Percentiles rank a stretch among this genome's conserved stretches.
Evolutionary conservation across 2,329 filamentous ascomycete genomes (phyloP).

Genomic region (Fusarium solani-melongenae): DNA sequence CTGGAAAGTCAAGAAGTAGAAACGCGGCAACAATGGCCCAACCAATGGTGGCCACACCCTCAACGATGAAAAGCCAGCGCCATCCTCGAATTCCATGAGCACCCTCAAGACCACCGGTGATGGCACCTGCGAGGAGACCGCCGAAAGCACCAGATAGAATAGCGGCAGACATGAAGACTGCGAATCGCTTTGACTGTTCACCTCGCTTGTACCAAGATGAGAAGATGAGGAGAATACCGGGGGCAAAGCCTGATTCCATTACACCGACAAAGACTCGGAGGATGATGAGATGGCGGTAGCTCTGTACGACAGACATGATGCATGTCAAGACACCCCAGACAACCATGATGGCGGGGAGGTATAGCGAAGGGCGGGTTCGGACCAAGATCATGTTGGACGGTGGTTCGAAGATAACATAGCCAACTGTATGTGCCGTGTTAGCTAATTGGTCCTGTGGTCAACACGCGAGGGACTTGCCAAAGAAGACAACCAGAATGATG

Average conservation of each 20-base stretch:
- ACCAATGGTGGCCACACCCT: constrained; percentile 70
- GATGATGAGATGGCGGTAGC: constrained; percentile 42
- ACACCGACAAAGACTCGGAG: constrained; percentile 63
- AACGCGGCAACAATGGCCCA: constrained; percentile 71
- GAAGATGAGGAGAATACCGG: constrained; percentile 69
- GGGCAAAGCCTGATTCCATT: constrained; percentile 69
- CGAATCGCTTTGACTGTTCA: constrained; percentile 52
- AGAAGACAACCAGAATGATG: constrained; percentile 69
- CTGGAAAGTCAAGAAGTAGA: constrained; percentile 77
- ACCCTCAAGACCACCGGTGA: constrained; percentile 65
- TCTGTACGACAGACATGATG: constrained; percentile 45
- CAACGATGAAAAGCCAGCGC: constrained; percentile 65
- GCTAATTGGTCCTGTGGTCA: neutral
- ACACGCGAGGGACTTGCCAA: constrained; percentile 47
- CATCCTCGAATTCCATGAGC: constrained; percentile 60
- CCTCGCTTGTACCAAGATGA: constrained; percentile 71
- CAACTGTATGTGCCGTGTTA: constrained; percentile 49
- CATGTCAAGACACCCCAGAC: constrained; percentile 50
- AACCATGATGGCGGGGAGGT: constrained; percentile 74
- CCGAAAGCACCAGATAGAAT: constrained; percentile 75
- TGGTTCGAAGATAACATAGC: constrained; percentile 73
- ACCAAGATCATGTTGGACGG: constrained; percentile 75
- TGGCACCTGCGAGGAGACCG: constrained; percentile 70
- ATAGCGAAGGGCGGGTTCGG: constrained; percentile 69
- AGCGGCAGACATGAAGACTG: constrained; percentile 78